Conservation (phyloP, 139 green algal genomes). For the Monoraphidium neglectum region DNA sequence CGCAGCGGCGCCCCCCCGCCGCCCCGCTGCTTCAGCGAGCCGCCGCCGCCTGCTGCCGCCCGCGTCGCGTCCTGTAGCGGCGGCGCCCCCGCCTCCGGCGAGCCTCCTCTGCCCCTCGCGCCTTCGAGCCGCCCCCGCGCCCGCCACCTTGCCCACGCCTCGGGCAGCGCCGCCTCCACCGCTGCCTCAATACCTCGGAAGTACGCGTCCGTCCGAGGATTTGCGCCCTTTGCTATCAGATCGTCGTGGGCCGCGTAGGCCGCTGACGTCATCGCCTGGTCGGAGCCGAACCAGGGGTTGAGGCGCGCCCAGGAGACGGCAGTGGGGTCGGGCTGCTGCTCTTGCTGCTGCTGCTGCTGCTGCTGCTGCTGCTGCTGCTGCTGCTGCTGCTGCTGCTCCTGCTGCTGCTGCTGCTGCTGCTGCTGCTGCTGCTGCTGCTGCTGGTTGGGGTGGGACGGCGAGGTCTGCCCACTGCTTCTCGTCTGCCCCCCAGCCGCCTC, state of each 20-base stretch:
- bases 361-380: conserved; percentile 2
- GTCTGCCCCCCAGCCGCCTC: neutral
- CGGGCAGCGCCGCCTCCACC: neutral
- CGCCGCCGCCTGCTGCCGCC: too few relatives aligned
- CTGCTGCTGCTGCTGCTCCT: neutral
- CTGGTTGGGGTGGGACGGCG: neutral
- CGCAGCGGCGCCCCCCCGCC: too few relatives aligned
- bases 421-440: neutral
- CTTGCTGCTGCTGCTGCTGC: neutral
- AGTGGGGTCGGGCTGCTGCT: conserved; percentile 6
- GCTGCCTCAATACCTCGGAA: neutral
- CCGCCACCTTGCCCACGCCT: neutral
- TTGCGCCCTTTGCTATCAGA: too few relatives aligned
- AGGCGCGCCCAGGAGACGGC: conserved; percentile 22
- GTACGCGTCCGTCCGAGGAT: too few relatives aligned
- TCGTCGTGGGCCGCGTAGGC: conserved; percentile 4
- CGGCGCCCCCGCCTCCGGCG: neutral
- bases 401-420: neutral
- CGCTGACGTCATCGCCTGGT: conserved; percentile 22
- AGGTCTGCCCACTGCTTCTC: neutral
- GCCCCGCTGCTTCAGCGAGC: too few relatives aligned
- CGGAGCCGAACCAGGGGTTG: conserved; percentile 29
- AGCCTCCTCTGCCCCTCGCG: neutral
- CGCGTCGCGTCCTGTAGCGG: too few relatives aligned
- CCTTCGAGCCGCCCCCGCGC: too few relatives aligned